A percentile compares a stretch with the other conserved stretches of the same genome.
These are phyloP conservation scores for Fistulinella staudtii DNA, from an alignment of 1,284 basidiomycete species.

Conservation along the genomic window DNA sequence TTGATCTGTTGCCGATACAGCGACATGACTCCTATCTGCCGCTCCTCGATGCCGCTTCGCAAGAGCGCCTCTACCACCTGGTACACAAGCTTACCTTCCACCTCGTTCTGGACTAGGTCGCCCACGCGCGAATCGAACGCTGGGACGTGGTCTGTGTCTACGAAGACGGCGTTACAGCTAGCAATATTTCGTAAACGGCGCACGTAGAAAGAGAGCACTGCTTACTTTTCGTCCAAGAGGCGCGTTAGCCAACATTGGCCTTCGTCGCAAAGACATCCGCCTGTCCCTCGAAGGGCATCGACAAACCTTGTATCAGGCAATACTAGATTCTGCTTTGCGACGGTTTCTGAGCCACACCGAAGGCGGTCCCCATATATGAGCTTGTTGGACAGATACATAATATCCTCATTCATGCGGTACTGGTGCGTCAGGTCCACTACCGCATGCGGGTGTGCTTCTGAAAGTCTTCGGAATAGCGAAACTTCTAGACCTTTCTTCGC, in stretches of 20 bases:
- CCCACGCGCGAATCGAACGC: conserved; percentile 80
- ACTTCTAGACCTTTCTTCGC: conserved; percentile 84
- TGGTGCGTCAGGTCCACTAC: conserved; percentile 84
- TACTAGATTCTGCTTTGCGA: conserved; percentile 59
- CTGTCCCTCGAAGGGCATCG: conserved; percentile 35
- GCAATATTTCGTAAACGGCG: background rate
- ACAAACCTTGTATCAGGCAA: conserved; percentile 50
- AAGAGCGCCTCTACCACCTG: conserved; percentile 68
- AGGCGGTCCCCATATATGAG: conserved; percentile 84
- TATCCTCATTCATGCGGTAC: conserved; percentile 96
- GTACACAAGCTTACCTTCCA: conserved; percentile 66
- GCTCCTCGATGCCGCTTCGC: conserved; percentile 57
- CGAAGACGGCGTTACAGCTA: conserved; percentile 84
- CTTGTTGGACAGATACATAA: conserved; percentile 90
- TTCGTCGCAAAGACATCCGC: conserved; percentile 28
- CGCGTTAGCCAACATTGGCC: conserved; percentile 68
- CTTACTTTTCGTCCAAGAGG: conserved; percentile 64
- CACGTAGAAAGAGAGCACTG: conserved; percentile 1
- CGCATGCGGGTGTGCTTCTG: conserved; percentile 79
- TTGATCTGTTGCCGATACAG: conserved; percentile 96
- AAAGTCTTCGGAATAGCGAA: conserved; percentile 86
- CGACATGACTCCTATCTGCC: conserved; percentile 86
- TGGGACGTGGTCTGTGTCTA: conserved; percentile 85
- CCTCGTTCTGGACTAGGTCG: conserved; percentile 84
- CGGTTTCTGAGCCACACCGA: conserved; percentile 70